Evolutionary conservation across 169 alveolate species (phyloP).

Genomic region (Plasmodium adleri): DNA sequence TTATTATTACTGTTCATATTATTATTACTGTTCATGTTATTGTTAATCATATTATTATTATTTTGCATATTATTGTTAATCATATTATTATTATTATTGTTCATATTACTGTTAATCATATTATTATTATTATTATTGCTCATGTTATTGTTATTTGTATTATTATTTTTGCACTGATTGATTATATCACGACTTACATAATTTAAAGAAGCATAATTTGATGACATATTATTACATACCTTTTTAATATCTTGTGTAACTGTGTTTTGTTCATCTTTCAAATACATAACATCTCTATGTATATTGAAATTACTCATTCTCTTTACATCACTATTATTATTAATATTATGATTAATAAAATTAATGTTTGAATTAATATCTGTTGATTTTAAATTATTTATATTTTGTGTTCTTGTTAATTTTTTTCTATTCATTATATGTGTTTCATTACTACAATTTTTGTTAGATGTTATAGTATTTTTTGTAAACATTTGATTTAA

Average conservation of each 20-base stretch:
- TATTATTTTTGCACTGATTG: not conserved
- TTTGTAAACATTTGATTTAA: slow-evolving; percentile 12
- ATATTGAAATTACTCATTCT: not conserved
- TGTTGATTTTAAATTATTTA: slow-evolving; percentile 8
- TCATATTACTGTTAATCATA: not conserved
- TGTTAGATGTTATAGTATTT: not conserved
- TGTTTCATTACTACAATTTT: slow-evolving; percentile 15
- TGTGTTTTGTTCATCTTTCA: not conserved
- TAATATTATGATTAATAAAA: not conserved
- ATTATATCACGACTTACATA: slow-evolving; percentile 1
- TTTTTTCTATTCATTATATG: slow-evolving; percentile 36
- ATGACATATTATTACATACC: not conserved
- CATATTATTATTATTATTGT: slow-evolving; percentile 10
- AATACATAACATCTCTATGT: not conserved
- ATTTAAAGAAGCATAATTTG: slow-evolving; percentile 8
- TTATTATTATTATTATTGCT: not conserved
- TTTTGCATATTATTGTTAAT: not conserved
- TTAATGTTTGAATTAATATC: slow-evolving; percentile 8
- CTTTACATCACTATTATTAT: not conserved
- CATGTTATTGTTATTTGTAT: not conserved
- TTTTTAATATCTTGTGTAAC: slow-evolving; percentile 9
- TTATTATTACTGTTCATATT: not conserved
- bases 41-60: not conserved
- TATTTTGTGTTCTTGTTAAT: slow-evolving; percentile 6
- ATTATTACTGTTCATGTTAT: not conserved